These are phyloP conservation scores for Protomyces gravidus DNA, from an alignment of 1,139 yeast genomes.

Conservation along the genomic window DNA sequence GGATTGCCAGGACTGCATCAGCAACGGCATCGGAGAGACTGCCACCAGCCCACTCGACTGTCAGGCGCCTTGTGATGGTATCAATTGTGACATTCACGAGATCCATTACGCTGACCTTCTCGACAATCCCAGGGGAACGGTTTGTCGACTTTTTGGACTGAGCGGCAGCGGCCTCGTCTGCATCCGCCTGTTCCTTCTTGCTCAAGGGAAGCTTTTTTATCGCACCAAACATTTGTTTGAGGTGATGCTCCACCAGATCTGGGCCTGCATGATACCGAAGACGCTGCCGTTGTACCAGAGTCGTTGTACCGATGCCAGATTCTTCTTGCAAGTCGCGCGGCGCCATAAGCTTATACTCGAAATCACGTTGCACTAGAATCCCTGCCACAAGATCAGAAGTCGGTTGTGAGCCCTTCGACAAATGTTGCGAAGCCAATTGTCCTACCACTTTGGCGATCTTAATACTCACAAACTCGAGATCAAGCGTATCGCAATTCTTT, in stretches of 20 bases:
- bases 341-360: constrained; percentile 75
- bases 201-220: constrained; percentile 53
- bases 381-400: constrained; percentile 59
- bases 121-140: constrained; percentile 24
- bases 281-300: constrained; percentile 75
- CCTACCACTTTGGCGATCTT: constrained; percentile 58
- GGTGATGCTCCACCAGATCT: constrained; percentile 78
- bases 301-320: constrained; percentile 79
- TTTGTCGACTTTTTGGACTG: constrained; percentile 41
- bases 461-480: constrained; percentile 71
- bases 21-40: constrained; percentile 89
- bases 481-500: constrained; percentile 77
- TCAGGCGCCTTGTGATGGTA: constrained; percentile 42
- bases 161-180: constrained; percentile 39
- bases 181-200: not conserved
- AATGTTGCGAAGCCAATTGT: constrained; percentile 31
- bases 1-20: constrained; percentile 84
- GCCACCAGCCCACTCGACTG: constrained; percentile 86
- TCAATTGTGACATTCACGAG: constrained; percentile 51
- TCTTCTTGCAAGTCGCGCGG: constrained; percentile 84
- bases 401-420: constrained; percentile 35
- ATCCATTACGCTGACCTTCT: constrained; percentile 41
- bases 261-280: constrained; percentile 75
- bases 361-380: constrained; percentile 84
- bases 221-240: constrained; percentile 92